These are phyloP conservation scores for Starmerella bombi DNA, from an alignment of 805 yeast genomes.

Conservation along the genomic window DNA sequence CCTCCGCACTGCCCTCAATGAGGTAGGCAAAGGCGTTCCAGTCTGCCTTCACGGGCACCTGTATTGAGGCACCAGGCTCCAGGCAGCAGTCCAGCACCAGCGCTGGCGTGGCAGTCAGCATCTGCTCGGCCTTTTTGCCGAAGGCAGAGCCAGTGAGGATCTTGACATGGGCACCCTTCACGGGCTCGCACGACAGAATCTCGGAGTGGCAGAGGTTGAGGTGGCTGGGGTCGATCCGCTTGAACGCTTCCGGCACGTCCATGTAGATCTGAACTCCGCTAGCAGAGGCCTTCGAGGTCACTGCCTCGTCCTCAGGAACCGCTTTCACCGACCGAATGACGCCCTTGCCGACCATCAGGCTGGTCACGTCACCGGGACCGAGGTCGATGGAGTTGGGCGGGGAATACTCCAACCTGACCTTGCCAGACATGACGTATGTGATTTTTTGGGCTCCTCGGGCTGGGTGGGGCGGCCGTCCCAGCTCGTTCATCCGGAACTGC, in stretches of 20 bases:
- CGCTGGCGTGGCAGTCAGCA: constrained; percentile 18
- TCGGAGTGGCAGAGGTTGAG: constrained; percentile 13
- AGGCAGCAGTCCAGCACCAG: constrained; percentile 11
- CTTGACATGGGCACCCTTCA: constrained; percentile 7
- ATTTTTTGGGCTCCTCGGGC: constrained; percentile 20
- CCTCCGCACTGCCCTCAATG: constrained; percentile 20
- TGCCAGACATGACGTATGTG: constrained; percentile 13
- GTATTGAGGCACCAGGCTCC: constrained; percentile 13
- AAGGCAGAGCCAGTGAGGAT: constrained; percentile 17
- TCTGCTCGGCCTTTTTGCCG: constrained; percentile 13
- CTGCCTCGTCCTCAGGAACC: not conserved
- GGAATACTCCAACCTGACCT: constrained; percentile 14
- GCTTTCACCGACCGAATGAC: constrained; percentile 13
- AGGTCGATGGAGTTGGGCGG: constrained; percentile 15
- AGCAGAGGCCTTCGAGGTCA: constrained; percentile 2
- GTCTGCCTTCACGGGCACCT: constrained; percentile 17
- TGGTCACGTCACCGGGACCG: constrained; percentile 17
- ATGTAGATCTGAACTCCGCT: constrained; percentile 15
- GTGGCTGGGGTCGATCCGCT: constrained; percentile 17
- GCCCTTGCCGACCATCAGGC: constrained; percentile 21
- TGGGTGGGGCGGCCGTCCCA: constrained; percentile 20
- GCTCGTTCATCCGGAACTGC: constrained; percentile 15
- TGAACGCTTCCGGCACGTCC: constrained; percentile 20
- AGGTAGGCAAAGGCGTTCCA: constrained; percentile 26
- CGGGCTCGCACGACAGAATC: constrained; percentile 4